A percentile compares a stretch with the other conserved stretches of the same genome.
Evolutionary conservation across 495 filamentous ascomycete genomes (phyloP).

Genomic region (Sporormia fimetaria): DNA sequence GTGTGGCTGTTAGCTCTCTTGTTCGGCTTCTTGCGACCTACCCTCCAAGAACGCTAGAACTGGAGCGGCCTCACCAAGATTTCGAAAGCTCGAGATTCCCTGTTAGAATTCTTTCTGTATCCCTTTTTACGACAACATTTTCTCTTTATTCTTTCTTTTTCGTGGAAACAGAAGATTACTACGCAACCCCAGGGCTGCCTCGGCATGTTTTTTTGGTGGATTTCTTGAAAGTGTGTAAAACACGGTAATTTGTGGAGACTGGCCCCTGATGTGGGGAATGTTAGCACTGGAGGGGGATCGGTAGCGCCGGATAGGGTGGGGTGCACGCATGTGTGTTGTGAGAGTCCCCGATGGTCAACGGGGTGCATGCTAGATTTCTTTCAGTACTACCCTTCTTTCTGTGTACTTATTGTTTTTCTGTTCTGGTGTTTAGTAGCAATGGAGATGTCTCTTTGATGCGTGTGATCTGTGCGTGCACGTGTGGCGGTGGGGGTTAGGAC

Average conservation of each 20-base stretch:
- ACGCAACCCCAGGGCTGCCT: not conserved
- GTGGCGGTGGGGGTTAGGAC: too few species aligned
- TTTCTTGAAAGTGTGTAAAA: not conserved
- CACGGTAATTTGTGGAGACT: not conserved
- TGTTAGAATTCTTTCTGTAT: not conserved
- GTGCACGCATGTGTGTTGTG: too few species aligned
- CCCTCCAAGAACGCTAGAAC: not conserved
- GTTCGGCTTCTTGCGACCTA: not conserved
- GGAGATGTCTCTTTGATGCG: too few species aligned
- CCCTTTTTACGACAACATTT: not conserved
- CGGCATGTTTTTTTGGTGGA: not conserved
- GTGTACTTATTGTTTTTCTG: not conserved
- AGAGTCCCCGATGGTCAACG: not conserved
- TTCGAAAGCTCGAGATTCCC: not conserved
- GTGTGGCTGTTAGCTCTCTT: not conserved
- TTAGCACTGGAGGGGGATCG: not conserved
- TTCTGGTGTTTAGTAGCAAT: too few species aligned
- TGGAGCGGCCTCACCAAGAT: not conserved
- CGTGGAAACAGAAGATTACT: not conserved
- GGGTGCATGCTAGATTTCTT: not conserved
- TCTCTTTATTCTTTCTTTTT: not conserved
- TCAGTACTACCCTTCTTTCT: not conserved
- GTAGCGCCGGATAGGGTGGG: too few species aligned
- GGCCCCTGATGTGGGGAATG: not conserved
- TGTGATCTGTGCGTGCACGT: too few species aligned